These are phyloP conservation scores for Lentinula raphanica DNA, from an alignment of 768 basidiomycete species.

Conservation along the genomic window DNA sequence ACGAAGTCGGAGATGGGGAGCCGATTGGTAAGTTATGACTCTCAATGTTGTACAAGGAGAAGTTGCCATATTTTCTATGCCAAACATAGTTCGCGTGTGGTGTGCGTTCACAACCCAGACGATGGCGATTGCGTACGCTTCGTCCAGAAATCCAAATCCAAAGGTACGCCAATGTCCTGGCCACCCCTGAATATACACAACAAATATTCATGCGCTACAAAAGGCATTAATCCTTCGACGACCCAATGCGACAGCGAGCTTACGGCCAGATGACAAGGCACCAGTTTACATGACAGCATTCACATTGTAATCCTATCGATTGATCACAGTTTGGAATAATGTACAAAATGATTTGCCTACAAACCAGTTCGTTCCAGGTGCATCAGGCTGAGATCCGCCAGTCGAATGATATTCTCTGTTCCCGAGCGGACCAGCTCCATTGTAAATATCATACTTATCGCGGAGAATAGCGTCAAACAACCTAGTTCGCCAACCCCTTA, in stretches of 20 bases:
- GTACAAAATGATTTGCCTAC: background rate
- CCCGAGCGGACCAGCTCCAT: background rate
- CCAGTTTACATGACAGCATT: constrained; percentile 57
- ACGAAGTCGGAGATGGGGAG: constrained; percentile 6
- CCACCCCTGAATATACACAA: background rate
- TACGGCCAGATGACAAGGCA: constrained; percentile 21
- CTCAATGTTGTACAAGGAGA: background rate
- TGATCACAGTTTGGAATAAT: background rate
- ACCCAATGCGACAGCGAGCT: constrained; percentile 17
- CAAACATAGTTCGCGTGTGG: constrained; percentile 60
- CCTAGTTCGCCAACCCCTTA: background rate
- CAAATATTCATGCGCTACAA: background rate
- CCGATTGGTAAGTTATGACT: background rate
- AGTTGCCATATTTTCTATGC: background rate
- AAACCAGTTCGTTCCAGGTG: background rate
- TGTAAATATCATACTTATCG: background rate
- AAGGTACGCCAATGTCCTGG: constrained; percentile 41
- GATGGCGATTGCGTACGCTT: constrained; percentile 75
- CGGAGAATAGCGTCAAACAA: background rate
- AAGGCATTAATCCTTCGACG: constrained; percentile 40
- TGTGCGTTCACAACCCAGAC: constrained; percentile 80
- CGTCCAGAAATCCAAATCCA: constrained; percentile 46
- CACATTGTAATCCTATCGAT: constrained; percentile 22
- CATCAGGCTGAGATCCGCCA: background rate
- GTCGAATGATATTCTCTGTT: background rate